Conservation (phyloP, 371 early-diverging fungal species). For the Batrachochytrium dendrobatidis region DNA sequence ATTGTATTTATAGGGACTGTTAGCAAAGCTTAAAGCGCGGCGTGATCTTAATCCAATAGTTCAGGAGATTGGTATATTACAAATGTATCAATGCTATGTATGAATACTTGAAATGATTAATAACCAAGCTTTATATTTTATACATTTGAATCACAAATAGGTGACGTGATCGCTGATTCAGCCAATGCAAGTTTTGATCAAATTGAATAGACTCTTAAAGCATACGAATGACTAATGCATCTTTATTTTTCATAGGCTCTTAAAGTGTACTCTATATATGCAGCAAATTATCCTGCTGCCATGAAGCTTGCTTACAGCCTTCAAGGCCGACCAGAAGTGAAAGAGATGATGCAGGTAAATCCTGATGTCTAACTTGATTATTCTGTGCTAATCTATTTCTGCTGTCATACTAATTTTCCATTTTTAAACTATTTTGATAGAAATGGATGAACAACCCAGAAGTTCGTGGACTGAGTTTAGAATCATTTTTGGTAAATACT, state of each 20-base stretch:
- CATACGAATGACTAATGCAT: too few relatives aligned
- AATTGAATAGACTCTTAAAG: too few relatives aligned
- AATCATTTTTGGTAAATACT: constrained; percentile 38
- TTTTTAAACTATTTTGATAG: constrained; percentile 4
- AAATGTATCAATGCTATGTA: not conserved
- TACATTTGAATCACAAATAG: constrained; percentile 6
- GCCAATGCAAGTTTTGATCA: constrained; percentile 17
- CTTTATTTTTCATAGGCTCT: too few relatives aligned
- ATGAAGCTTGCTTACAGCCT: constrained; percentile 36
- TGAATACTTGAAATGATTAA: not conserved
- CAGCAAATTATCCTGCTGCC: constrained; percentile 43
- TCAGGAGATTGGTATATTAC: constrained; percentile 18
- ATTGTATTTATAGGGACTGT: constrained; percentile 24
- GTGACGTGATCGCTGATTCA: constrained; percentile 28
- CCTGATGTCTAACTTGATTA: too few relatives aligned
- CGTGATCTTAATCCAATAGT: constrained; percentile 30
- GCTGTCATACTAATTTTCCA: not conserved
- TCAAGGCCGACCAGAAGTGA: constrained; percentile 27
- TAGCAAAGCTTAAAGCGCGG: constrained; percentile 19
- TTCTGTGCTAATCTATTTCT: not conserved
- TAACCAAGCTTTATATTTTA: not conserved
- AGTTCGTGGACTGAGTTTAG: constrained; percentile 40
- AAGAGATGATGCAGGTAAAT: constrained; percentile 23
- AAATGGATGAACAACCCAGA: constrained; percentile 34
- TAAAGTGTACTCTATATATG: constrained; percentile 39